Percentiles rank a stretch among this genome's conserved stretches.
Conservation (phyloP, 495 filamentous ascomycete genomes). For the Daldinia childiae region DNA sequence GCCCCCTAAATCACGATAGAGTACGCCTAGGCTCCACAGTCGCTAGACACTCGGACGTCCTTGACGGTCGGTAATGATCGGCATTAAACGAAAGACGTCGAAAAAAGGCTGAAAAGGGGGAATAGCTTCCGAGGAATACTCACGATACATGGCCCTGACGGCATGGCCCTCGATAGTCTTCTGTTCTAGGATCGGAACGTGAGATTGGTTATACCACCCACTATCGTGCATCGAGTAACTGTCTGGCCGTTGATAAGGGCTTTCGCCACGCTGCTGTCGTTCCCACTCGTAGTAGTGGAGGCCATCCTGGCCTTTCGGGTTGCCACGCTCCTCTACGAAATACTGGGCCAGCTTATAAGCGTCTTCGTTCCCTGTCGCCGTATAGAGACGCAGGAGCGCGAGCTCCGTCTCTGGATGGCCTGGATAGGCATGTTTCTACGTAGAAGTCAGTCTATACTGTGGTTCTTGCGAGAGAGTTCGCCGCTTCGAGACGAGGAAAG, state of each 20-base stretch:
- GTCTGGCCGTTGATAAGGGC: slow-evolving; percentile 53
- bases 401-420: slow-evolving; percentile 70
- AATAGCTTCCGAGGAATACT: slow-evolving; percentile 10
- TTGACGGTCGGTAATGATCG: neutral
- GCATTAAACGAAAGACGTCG: neutral
- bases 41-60: neutral
- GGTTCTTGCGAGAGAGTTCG: neutral
- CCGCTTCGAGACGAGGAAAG: neutral
- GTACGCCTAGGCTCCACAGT: neutral
- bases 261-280: slow-evolving; percentile 59
- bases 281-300: slow-evolving; percentile 64
- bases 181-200: slow-evolving; percentile 63
- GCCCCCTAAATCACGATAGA: neutral
- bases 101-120: slow-evolving; percentile 1
- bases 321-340: slow-evolving; percentile 68
- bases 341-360: slow-evolving; percentile 62
- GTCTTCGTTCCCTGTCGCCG: slow-evolving; percentile 54
- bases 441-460: neutral
- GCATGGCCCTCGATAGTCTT: slow-evolving; percentile 66
- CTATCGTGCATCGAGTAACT: slow-evolving; percentile 52
- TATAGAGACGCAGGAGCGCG: slow-evolving; percentile 63
- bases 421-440: slow-evolving; percentile 62
- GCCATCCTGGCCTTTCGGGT: slow-evolving; percentile 58
- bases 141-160: slow-evolving; percentile 67
- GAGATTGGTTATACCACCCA: slow-evolving; percentile 65